Percentiles rank a stretch among this genome's conserved stretches.
Evolutionary conservation across 345 rosid genomes (phyloP).

Genomic region (Eucalyptus regnans): DNA sequence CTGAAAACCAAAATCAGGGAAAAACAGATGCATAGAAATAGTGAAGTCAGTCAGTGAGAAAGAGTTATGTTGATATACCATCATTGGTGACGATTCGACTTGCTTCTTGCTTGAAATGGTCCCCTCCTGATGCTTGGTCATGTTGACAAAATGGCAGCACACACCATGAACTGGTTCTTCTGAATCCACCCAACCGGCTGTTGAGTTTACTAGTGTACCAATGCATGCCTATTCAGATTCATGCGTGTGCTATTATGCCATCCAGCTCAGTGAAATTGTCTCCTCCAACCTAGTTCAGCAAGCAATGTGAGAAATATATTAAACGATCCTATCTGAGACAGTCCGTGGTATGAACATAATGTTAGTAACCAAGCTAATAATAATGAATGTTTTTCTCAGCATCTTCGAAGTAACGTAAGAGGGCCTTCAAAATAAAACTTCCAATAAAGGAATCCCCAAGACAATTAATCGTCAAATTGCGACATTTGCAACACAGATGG

Average conservation of each 20-base stretch:
- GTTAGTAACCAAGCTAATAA: not conserved
- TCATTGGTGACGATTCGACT: conserved; percentile 16
- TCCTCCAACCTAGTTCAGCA: not conserved
- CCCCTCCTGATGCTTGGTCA: conserved; percentile 32
- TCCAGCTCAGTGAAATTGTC: not conserved
- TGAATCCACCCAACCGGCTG: not conserved
- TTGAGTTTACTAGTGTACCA: not conserved
- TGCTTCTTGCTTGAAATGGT: conserved; percentile 9
- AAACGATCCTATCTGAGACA: not conserved
- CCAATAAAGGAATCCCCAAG: not conserved
- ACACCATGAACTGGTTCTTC: not conserved
- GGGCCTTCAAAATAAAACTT: not conserved
- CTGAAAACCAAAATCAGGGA: not conserved
- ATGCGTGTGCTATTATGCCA: not conserved
- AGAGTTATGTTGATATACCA: conserved; percentile 14
- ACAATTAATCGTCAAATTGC: not conserved
- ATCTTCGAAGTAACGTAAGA: not conserved
- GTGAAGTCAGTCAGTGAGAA: not conserved
- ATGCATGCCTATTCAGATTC: not conserved
- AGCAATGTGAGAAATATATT: not conserved
- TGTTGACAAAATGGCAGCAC: not conserved
- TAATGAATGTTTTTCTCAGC: not conserved
- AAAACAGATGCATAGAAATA: not conserved
- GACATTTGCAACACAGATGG: not conserved
- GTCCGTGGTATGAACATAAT: not conserved